Conservation (phyloP, 2,329 filamentous ascomycete genomes). For the Byssothecium circinans region DNA sequence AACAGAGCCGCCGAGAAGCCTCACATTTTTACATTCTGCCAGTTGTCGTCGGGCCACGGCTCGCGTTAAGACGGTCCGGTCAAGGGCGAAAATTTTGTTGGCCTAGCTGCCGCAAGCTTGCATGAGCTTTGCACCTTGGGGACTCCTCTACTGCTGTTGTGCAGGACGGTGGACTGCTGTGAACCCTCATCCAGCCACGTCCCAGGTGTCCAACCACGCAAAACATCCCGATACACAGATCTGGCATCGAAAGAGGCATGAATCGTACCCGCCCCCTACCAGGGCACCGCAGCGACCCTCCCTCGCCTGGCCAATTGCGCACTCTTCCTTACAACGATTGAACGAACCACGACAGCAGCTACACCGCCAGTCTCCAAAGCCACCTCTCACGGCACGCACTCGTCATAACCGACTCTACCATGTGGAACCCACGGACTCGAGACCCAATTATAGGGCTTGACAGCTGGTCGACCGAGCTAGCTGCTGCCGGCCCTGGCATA, state of each 20-base stretch:
- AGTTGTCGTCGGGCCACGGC: conserved; percentile 4
- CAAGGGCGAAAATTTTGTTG: conserved; percentile 21
- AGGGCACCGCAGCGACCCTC: too few species aligned
- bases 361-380: conserved; percentile 14
- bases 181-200: too few species aligned
- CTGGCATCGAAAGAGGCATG: too few species aligned
- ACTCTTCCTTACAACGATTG: neutral
- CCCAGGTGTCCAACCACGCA: too few species aligned
- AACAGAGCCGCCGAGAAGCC: too few species aligned
- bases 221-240: too few species aligned
- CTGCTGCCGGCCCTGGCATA: neutral
- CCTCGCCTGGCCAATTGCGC: conserved; percentile 1
- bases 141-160: too few species aligned
- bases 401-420: neutral
- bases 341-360: conserved; percentile 10
- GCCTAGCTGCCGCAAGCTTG: conserved; percentile 22
- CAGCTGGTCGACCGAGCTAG: neutral
- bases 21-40: neutral
- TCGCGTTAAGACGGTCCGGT: conserved; percentile 14
- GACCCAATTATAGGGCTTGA: conserved; percentile 11
- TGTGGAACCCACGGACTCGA: neutral
- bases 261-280: too few species aligned
- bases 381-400: conserved; percentile 10
- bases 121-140: conserved; percentile 13
- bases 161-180: too few species aligned